Conservation (phyloP, 2,329 filamentous ascomycete species). For the Torrubiella hemipterigena region DNA sequence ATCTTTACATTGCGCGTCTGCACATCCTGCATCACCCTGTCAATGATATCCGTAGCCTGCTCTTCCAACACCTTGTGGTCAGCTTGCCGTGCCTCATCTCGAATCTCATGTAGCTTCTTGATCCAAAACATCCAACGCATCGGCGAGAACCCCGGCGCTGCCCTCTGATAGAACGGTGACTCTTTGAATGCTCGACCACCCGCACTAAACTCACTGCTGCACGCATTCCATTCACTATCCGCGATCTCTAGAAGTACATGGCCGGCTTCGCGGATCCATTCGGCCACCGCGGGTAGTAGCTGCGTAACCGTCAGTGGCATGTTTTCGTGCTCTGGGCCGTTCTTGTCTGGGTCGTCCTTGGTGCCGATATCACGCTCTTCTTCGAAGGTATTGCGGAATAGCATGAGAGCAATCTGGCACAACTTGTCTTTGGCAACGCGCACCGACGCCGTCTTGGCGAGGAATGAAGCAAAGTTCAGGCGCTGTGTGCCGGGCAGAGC, state of each 20-base stretch:
- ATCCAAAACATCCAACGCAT: no score
- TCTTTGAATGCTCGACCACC: no score
- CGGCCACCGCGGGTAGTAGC: constrained; percentile 2
- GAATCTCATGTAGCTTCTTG: no score
- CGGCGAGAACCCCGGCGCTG: no score
- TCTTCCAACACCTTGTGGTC: no score
- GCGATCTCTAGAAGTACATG: constrained; percentile 1
- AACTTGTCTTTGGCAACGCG: constrained; percentile 2
- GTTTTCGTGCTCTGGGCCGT: constrained; percentile 1
- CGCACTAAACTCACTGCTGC: no score
- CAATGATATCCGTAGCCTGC: no score
- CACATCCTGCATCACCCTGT: no score
- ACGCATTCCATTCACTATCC: no score
- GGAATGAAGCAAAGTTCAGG: constrained; percentile 4
- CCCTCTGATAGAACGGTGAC: no score
- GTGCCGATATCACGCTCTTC: constrained; percentile 1
- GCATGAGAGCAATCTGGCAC: constrained; percentile 3
- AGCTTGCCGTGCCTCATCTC: no score
- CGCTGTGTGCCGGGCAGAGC: constrained; percentile 3
- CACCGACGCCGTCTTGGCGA: constrained; percentile 4
- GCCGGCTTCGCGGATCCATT: constrained; percentile 1
- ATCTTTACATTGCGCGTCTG: no score
- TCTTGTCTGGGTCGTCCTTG: constrained; percentile 1
- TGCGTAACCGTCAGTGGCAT: constrained; percentile 1
- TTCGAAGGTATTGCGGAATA: constrained; percentile 5